phyloP scores from a whole-genome alignment of 1,284 basidiomycete species.

The Malassezia nana region DNA sequence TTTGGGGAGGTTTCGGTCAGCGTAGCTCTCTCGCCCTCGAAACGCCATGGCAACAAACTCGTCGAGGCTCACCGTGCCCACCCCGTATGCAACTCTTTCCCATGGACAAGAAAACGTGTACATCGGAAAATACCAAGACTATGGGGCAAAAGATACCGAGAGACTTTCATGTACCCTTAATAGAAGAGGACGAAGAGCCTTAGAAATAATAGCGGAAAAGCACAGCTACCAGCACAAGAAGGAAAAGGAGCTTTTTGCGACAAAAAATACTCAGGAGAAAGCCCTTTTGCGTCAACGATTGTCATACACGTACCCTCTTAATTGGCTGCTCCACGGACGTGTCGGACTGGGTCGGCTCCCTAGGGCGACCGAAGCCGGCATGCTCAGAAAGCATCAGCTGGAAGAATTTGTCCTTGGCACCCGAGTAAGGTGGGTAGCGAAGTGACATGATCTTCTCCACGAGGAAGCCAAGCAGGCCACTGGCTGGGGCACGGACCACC shows the following conservation, averaged over 20 bases:
- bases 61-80: slow-evolving; percentile 8
- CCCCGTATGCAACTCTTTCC: neutral
- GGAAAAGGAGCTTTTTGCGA: neutral
- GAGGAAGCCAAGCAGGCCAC: slow-evolving; percentile 38
- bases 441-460: slow-evolving; percentile 45
- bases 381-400: slow-evolving; percentile 19
- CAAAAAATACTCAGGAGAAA: neutral
- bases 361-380: slow-evolving; percentile 27
- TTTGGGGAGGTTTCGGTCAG: slow-evolving; percentile 5
- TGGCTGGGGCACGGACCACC: slow-evolving; percentile 51
- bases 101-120: neutral
- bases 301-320: slow-evolving; percentile 4
- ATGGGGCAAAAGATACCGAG: neutral
- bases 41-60: neutral
- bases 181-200: slow-evolving; percentile 11
- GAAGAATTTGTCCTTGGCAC: slow-evolving; percentile 31
- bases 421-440: slow-evolving; percentile 49
- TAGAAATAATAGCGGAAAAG: neutral
- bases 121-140: neutral
- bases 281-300: neutral
- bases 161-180: slow-evolving; percentile 1
- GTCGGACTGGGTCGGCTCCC: slow-evolving; percentile 29
- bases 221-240: neutral
- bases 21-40: neutral
- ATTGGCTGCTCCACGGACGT: slow-evolving; percentile 17